Percentiles rank a stretch among this genome's conserved stretches.
These are phyloP conservation scores for Colletotrichum lupini DNA, from an alignment of 2,329 filamentous ascomycete species.

Conservation along the genomic window DNA sequence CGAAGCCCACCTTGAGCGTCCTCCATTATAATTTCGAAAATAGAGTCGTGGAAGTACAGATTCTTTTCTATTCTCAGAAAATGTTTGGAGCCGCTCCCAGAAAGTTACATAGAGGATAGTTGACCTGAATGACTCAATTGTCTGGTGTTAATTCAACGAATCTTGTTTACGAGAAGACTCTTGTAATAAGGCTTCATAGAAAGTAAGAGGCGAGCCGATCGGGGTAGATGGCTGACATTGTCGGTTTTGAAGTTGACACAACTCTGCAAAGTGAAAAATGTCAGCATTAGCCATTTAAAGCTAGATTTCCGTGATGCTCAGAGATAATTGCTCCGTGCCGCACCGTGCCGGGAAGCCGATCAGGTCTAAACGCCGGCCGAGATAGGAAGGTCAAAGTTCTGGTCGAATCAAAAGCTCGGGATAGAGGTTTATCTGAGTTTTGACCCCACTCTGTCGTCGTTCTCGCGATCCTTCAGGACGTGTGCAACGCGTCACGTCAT, in stretches of 20 bases:
- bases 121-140: too few relatives aligned
- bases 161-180: too few relatives aligned
- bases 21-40: too few relatives aligned
- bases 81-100: too few relatives aligned
- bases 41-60: too few relatives aligned
- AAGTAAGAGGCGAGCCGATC: too few relatives aligned
- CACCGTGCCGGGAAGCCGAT: neutral
- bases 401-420: slow-evolving; percentile 4
- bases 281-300: neutral
- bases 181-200: neutral
- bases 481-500: slow-evolving; percentile 12
- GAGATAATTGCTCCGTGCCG: neutral
- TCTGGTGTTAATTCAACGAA: too few relatives aligned
- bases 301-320: neutral
- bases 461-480: slow-evolving; percentile 15
- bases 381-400: slow-evolving; percentile 24
- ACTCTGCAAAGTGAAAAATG: neutral
- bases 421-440: neutral
- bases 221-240: neutral
- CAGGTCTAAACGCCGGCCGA: neutral
- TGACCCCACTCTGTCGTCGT: neutral
- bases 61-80: too few relatives aligned
- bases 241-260: neutral
- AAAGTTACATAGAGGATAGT: too few relatives aligned
- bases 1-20: too few relatives aligned